Evolutionary conservation across 176 grass and related monocot species (phyloP), one percentile per base, ranked within the genome.

Genomic region (Luzula sylvatica): DNA sequence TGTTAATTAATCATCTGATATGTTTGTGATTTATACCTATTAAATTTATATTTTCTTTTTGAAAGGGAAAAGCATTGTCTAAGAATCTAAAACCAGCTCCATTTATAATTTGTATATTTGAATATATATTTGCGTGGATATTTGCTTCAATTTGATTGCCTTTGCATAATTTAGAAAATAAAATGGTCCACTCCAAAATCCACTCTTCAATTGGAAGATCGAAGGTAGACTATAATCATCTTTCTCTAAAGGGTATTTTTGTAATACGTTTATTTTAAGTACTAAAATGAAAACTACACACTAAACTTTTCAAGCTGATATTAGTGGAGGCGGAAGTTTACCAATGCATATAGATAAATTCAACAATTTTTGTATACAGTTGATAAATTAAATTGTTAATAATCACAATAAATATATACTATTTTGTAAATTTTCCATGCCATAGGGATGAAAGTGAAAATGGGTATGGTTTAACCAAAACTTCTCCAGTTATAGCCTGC

Each of bases 381-480:
- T 74, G 32, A 68, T 20, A 21, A 3, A 44, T 69, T 26, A 11
- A 12, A 72, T 6, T 65, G 47, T 40, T 23, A 2, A 24, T n/a
- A n/a, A n/a, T n/a, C n/a, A n/a, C n/a, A 59, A 3, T 23, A 59
- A 15, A 9, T 15, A 28, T 67, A 2, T 52, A 38, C 9, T 53
- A 8, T 11, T 39, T 67, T 40, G 11, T 67, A 46, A 26, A 35
- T 66, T 67, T 67, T 88, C 51, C 76, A 95, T 83, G 89, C 83
- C 38, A 88, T 95, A 58, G 80, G 69, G 8, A 72, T 95, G 53
- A 95, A 82, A 75, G 27, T 95, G 44, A 84, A 68, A 95, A 95
- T 41, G 89, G 89, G 42, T 95, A 95, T 61, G 89, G 89, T 58
- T 68, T 88, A 56, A 95, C 89, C 69, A 83, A 95, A 55, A 95